A percentile compares a stretch with the other conserved stretches of the same genome.
Conservation (phyloP, 805 yeast species). For the Candida sakaeoensis region DNA sequence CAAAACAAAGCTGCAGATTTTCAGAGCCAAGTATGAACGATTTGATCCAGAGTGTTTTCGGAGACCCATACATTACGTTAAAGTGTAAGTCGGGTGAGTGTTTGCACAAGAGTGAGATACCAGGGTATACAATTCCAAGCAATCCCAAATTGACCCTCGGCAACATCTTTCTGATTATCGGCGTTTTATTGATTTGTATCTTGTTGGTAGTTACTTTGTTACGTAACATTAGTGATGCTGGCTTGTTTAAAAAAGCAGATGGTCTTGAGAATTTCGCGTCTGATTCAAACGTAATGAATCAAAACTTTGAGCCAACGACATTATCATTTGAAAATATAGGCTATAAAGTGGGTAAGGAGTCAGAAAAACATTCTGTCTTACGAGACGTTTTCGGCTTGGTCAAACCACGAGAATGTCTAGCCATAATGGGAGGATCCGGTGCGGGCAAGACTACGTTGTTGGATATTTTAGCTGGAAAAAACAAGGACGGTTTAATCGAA, state of each 20-base stretch:
- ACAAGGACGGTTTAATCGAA: slow-evolving; percentile 64
- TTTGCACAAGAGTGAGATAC: slow-evolving; percentile 85
- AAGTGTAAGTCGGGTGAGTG: slow-evolving; percentile 87
- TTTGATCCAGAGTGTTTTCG: slow-evolving; percentile 83
- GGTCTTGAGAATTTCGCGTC: slow-evolving; percentile 29
- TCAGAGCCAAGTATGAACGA: slow-evolving; percentile 97
- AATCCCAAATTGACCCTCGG: slow-evolving; percentile 41
- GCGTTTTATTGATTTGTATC: slow-evolving; percentile 39
- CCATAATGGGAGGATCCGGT: slow-evolving; percentile 98
- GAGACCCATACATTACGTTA: slow-evolving; percentile 86
- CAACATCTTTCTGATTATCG: slow-evolving; percentile 45
- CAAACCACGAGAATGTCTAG: slow-evolving; percentile 83
- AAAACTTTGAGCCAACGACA: slow-evolving; percentile 60
- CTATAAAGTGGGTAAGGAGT: slow-evolving; percentile 47
- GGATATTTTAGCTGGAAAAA: slow-evolving; percentile 87
- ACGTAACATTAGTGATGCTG: slow-evolving; percentile 55
- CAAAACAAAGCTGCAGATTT: slow-evolving; percentile 62
- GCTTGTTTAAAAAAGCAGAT: slow-evolving; percentile 45
- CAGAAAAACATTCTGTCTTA: slow-evolving; percentile 47
- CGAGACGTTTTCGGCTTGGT: slow-evolving; percentile 69
- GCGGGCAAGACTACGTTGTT: slow-evolving; percentile 95
- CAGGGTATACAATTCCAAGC: slow-evolving; percentile 77
- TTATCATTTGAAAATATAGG: slow-evolving; percentile 72
- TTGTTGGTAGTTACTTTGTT: slow-evolving; percentile 41
- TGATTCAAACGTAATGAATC: slow-evolving; percentile 41